Conservation (phyloP, 352 stramenopile species). For the Globisporangium cystogenes region DNA sequence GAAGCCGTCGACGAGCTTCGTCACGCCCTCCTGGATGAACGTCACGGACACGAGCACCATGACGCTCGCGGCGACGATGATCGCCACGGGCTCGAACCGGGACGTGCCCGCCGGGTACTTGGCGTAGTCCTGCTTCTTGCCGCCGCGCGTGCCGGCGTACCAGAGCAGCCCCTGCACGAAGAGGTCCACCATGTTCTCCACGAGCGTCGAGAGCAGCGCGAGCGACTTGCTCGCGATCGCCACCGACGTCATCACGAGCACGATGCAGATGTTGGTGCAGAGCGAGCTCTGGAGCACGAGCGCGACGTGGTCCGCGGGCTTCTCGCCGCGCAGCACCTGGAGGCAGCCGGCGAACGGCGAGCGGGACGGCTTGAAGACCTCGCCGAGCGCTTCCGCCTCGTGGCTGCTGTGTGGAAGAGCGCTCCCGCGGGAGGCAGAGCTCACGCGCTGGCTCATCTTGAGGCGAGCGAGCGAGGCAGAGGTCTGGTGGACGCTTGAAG, state of each 20-base stretch:
- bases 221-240: constrained; percentile 78
- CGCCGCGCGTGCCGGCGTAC: constrained; percentile 82
- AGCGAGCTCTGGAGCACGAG: constrained; percentile 52
- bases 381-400: not conserved
- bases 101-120: constrained; percentile 92
- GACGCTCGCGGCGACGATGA: constrained; percentile 88
- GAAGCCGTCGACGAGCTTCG: constrained; percentile 41
- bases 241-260: constrained; percentile 66
- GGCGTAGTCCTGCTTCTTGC: constrained; percentile 70
- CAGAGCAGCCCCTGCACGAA: constrained; percentile 87
- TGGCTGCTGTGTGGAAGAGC: not conserved
- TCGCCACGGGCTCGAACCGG: constrained; percentile 89
- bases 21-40: constrained; percentile 59
- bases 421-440: constrained; percentile 6
- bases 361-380: constrained; percentile 6
- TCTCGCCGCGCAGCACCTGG: constrained; percentile 26
- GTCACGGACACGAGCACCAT: constrained; percentile 91
- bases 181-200: constrained; percentile 92
- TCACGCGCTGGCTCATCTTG: constrained; percentile 17
- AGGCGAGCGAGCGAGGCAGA: not conserved
- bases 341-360: constrained; percentile 13
- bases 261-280: constrained; percentile 56
- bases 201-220: constrained; percentile 86
- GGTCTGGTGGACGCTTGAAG: not conserved
- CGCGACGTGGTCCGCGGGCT: constrained; percentile 45